Percentiles rank a stretch among this genome's conserved stretches.
Evolutionary conservation across 106 monocot species (phyloP).

Genomic region (Amphibolis antarctica): DNA sequence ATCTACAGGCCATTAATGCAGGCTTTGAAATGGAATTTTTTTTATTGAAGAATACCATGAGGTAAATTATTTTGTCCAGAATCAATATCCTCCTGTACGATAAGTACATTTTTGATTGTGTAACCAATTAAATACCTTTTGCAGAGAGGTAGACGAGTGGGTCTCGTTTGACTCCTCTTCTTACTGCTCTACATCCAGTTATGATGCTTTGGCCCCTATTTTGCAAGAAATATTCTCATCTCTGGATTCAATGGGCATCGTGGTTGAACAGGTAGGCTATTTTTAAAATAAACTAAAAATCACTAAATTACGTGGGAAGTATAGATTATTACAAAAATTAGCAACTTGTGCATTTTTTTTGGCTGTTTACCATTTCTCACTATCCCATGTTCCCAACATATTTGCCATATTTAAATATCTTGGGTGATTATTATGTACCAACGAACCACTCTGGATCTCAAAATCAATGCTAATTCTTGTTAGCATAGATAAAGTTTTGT

Average conservation of each 20-base stretch:
- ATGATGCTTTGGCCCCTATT: slow-evolving; percentile 59
- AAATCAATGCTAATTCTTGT: too few species aligned
- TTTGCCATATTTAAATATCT: too few species aligned
- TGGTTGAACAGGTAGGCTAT: slow-evolving; percentile 67
- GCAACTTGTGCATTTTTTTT: not conserved
- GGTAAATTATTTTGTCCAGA: slow-evolving; percentile 22
- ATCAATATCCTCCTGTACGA: not conserved
- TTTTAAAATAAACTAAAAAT: not conserved
- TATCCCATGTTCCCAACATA: too few species aligned
- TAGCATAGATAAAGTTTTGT: too few species aligned
- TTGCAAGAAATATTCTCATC: slow-evolving; percentile 50
- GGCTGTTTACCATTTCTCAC: too few species aligned
- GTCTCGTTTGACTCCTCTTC: slow-evolving; percentile 48
- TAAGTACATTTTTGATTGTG: not conserved
- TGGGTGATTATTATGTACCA: too few species aligned
- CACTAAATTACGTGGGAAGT: not conserved
- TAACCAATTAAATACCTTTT: not conserved
- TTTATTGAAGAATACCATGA: slow-evolving; percentile 41
- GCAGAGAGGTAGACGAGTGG: slow-evolving; percentile 70
- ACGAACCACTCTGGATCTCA: too few species aligned
- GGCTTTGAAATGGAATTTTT: slow-evolving; percentile 97
- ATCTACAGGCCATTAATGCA: slow-evolving; percentile 68
- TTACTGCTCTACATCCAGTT: slow-evolving; percentile 73
- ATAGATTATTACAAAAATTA: not conserved
- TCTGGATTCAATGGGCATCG: slow-evolving; percentile 55